Percentiles rank a stretch among this genome's conserved stretches.
Conservation (phyloP, 2,329 filamentous ascomycete species). For the Phaeosphaeria sp. region DNA sequence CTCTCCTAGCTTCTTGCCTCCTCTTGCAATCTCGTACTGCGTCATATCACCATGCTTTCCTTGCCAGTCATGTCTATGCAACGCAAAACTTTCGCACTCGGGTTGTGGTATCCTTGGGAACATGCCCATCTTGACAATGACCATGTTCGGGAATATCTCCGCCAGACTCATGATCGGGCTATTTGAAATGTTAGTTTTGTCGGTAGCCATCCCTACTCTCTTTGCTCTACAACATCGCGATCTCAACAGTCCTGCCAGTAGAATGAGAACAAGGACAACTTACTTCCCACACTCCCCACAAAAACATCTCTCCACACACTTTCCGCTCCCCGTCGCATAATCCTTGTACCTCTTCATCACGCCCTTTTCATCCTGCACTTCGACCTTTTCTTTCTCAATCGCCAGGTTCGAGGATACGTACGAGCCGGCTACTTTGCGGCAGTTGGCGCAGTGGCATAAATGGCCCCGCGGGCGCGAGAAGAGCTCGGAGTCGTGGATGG, state of each 20-base stretch:
- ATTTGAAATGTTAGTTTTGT: neutral
- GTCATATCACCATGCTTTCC: conserved; percentile 46
- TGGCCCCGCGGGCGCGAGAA: conserved; percentile 52
- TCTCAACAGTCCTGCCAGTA: no score
- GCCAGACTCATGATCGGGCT: conserved; percentile 58
- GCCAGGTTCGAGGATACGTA: conserved; percentile 50
- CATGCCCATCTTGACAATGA: conserved; percentile 59
- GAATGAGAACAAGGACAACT: conserved; percentile 6
- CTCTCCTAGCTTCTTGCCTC: conserved; percentile 47
- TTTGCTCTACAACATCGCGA: no score
- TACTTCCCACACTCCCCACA: conserved; percentile 55
- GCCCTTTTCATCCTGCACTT: conserved; percentile 53
- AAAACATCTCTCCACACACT: conserved; percentile 53
- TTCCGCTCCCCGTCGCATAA: conserved; percentile 55
- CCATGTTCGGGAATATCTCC: conserved; percentile 48
- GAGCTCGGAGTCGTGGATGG: conserved; percentile 56
- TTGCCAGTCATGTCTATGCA: conserved; percentile 55
- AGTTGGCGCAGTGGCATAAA: conserved; percentile 60
- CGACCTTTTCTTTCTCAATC: conserved; percentile 55
- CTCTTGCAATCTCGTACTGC: conserved; percentile 50
- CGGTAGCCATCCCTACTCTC: neutral
- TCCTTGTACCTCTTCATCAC: conserved; percentile 56
- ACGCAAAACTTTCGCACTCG: conserved; percentile 54
- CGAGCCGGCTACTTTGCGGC: conserved; percentile 57
- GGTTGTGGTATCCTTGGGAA: conserved; percentile 56